These are phyloP conservation scores for Fraxinus cuspidata DNA, from an alignment of 257 asterid genomes.

Conservation along the genomic window DNA sequence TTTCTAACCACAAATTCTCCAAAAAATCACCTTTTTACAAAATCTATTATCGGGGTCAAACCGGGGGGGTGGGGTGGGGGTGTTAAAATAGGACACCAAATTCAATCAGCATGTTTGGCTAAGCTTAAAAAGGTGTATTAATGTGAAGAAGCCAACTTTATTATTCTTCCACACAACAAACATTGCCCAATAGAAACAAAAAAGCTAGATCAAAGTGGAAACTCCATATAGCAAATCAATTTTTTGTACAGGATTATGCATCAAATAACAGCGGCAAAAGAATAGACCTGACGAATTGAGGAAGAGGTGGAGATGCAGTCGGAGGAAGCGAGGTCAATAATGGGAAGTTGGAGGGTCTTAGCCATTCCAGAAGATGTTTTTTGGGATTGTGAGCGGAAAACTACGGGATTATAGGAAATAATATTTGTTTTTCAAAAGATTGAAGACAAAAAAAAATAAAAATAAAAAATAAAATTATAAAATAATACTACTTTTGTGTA, in stretches of 20 bases:
- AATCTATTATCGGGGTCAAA: too few relatives aligned
- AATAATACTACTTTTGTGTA: too few relatives aligned
- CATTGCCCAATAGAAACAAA: background rate
- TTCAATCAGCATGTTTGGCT: background rate
- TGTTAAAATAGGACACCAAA: background rate
- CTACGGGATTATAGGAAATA: too few relatives aligned
- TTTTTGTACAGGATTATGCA: background rate
- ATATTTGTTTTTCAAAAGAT: too few relatives aligned
- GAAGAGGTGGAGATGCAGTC: conserved; percentile 43
- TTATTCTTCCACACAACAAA: background rate
- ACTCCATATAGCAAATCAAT: background rate
- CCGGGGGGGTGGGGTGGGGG: too few relatives aligned
- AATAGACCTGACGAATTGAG: conserved; percentile 51
- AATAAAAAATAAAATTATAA: too few relatives aligned
- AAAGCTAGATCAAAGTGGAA: background rate
- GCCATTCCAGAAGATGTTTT: conserved; percentile 23
- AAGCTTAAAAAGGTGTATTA: background rate
- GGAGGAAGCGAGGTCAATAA: conserved; percentile 46
- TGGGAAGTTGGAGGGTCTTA: conserved; percentile 45
- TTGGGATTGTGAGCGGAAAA: too few relatives aligned
- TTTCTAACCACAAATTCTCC: too few relatives aligned
- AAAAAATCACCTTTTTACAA: too few relatives aligned
- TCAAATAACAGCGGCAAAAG: background rate
- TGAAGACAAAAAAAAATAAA: too few relatives aligned
- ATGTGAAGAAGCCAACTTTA: background rate